phyloP scores from a whole-genome alignment of 164 flowering plant genomes.

The Amborella trichopoda region DNA sequence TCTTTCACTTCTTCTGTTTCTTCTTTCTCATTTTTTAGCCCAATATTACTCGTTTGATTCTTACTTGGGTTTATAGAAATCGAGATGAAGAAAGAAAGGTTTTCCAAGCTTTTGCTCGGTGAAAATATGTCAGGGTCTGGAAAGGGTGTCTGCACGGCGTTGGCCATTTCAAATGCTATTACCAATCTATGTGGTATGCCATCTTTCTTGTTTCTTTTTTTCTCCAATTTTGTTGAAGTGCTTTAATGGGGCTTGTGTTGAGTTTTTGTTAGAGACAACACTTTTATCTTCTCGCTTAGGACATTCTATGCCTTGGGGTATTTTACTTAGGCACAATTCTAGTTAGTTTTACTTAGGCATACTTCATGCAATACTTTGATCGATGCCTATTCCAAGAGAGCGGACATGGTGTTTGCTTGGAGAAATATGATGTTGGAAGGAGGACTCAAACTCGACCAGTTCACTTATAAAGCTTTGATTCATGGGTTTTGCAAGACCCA shows the following conservation, averaged over 20 bases:
- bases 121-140: slow-evolving; percentile 99
- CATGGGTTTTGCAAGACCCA: slow-evolving; percentile 72
- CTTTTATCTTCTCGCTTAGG: too few relatives aligned
- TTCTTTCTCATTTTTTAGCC: too few relatives aligned
- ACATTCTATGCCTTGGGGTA: too few relatives aligned
- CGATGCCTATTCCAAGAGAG: slow-evolving; percentile 83
- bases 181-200: slow-evolving; percentile 85
- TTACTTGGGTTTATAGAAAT: too few relatives aligned
- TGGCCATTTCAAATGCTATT: slow-evolving; percentile 85
- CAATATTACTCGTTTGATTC: too few relatives aligned
- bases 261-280: too few relatives aligned
- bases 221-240: too few relatives aligned
- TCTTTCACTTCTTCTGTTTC: too few relatives aligned
- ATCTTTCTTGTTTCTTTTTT: too few relatives aligned
- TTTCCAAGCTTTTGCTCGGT: slow-evolving; percentile 86
- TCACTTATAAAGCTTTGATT: slow-evolving; percentile 72
- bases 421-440: slow-evolving; percentile 59
- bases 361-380: slow-evolving; percentile 93
- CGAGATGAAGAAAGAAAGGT: slow-evolving; percentile 84
- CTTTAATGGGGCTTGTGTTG: too few relatives aligned
- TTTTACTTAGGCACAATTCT: too few relatives aligned
- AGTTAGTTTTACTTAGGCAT: too few relatives aligned
- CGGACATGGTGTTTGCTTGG: slow-evolving; percentile 69
- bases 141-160: slow-evolving; percentile 89
- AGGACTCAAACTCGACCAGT: slow-evolving; percentile 49